Base-by-base conservation (phyloP, 176 grass and related monocot species). In the Alloteropsis semialata region DNA sequence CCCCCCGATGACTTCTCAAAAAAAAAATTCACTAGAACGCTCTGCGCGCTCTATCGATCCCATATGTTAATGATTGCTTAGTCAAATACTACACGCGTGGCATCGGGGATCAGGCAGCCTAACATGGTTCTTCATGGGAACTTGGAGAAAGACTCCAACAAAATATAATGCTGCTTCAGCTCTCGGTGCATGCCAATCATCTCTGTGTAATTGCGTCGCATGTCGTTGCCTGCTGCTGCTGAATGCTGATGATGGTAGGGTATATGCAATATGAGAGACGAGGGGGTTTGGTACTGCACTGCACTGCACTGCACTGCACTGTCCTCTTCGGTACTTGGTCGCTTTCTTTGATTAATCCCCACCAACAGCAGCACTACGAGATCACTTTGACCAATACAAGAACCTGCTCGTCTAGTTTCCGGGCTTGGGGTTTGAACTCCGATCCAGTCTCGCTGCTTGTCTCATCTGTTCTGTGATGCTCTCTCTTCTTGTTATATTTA, bases 271-370 rank as follows among this genome's bases (percentile, higher is more conserved):
- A 69, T 41, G 21, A n/a, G 6, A 28, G 58, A 69, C 67, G 21
- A n/a, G 6, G 9, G 55, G 18, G 34, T 44, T n/a, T 56, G 15
- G 8, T 43, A 59, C 36, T 87, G 50, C 48, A 44, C 36, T 74
- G 69, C 36, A 36, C 65, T 14, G 36, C 65, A 41, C n/a, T n/a
- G 44, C n/a, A 9, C 67, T 66, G 28, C 53, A 24, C 27, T 32
- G 5, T 43, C 70, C 50, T 75, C 78, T 59, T 90, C 82, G 79
- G 88, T 87, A 90, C 88, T 86, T 79, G 88, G 74, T 72, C 49
- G 74, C 25, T 48, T 37, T 51, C 6, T 59, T 87, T 84, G 72
- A 83, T 82, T 41, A 86, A 76, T 59, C 18, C 49, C 74, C 45
- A 48, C 45, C 19, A 72, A 78, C 78, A 36, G 37, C 72, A 50